These are phyloP conservation scores for Globisporangium barbulae DNA, from an alignment of 352 stramenopile genomes.

Conservation along the genomic window DNA sequence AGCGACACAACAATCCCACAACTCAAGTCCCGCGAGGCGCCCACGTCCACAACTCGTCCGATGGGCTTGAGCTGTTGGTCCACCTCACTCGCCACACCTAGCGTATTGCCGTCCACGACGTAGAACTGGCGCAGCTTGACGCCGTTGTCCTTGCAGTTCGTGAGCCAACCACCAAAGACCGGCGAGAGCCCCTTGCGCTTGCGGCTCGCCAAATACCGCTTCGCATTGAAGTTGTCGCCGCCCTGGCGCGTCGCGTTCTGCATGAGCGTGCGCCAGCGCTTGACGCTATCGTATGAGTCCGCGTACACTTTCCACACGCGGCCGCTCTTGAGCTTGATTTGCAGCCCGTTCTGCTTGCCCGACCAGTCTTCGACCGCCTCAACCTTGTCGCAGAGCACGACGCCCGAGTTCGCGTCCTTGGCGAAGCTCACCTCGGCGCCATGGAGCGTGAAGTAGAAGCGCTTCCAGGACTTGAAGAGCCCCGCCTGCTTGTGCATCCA, in stretches of 20 bases:
- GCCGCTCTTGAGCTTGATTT: conserved; percentile 64
- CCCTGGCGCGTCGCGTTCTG: conserved; percentile 39
- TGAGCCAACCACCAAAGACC: conserved; percentile 82
- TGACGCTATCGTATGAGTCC: conserved; percentile 75
- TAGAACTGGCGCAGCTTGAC: conserved; percentile 65
- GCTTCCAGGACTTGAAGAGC: conserved; percentile 82
- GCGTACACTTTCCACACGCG: conserved; percentile 66
- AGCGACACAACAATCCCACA: conserved; percentile 74
- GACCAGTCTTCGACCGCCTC: conserved; percentile 64
- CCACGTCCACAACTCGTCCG: conserved; percentile 57
- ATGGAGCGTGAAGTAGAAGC: conserved; percentile 78
- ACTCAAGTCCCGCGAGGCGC: conserved; percentile 53
- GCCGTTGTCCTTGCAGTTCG: conserved; percentile 35
- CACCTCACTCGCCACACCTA: conserved; percentile 78
- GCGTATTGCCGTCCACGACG: conserved; percentile 61
- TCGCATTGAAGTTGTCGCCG: conserved; percentile 53
- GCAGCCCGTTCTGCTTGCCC: conserved; percentile 61
- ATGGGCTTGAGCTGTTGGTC: conserved; percentile 73
- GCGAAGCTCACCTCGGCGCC: conserved; percentile 65
- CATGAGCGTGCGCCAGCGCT: conserved; percentile 73
- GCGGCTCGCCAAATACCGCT: conserved; percentile 63
- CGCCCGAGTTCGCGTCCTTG: conserved; percentile 68
- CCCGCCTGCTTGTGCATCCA: conserved; percentile 78
- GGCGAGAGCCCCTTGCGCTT: conserved; percentile 63
- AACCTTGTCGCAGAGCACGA: conserved; percentile 57